Percentiles rank a stretch among this genome's conserved stretches.
Evolutionary conservation across 192 early-diverging fungal genomes (phyloP).

Genomic region (Lobosporangium transversale): DNA sequence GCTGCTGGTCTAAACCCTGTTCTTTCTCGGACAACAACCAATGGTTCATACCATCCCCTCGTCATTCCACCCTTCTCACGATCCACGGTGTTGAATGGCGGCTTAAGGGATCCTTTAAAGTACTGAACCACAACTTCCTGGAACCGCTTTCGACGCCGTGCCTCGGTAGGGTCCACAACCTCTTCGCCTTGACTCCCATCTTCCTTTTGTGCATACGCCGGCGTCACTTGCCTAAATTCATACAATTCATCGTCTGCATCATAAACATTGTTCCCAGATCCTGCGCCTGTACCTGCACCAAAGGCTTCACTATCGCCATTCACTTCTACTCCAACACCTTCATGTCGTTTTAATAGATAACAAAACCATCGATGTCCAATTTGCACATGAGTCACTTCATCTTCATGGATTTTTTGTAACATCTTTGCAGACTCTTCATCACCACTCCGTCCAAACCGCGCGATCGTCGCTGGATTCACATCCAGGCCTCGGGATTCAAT

Average conservation of each 20-base stretch:
- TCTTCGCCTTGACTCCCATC: constrained; percentile 19
- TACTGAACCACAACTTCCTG: constrained; percentile 50
- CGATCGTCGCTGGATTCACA: constrained; percentile 73
- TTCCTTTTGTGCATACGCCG: constrained; percentile 32
- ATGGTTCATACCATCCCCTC: constrained; percentile 50
- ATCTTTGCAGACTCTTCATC: constrained; percentile 63
- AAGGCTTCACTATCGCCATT: no score
- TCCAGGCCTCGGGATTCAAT: constrained; percentile 76
- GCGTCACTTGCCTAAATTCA: constrained; percentile 40
- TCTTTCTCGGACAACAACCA: constrained; percentile 48
- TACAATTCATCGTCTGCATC: constrained; percentile 34
- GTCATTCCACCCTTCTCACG: constrained; percentile 67
- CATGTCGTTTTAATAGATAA: constrained; percentile 55
- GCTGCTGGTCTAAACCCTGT: constrained; percentile 40
- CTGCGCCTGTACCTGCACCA: constrained; percentile 18
- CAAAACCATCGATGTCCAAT: constrained; percentile 70
- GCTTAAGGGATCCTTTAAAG: constrained; percentile 68
- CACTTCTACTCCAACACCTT: constrained; percentile 13
- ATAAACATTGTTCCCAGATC: background rate
- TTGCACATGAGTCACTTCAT: constrained; percentile 56
- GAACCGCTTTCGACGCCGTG: constrained; percentile 43
- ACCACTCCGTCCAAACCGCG: constrained; percentile 63
- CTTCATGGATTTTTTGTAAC: constrained; percentile 65
- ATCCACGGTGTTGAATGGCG: constrained; percentile 73
- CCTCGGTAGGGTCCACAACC: constrained; percentile 36